phyloP scores from a whole-genome alignment of 257 asterid genomes.

The Penstemon barbatus region DNA sequence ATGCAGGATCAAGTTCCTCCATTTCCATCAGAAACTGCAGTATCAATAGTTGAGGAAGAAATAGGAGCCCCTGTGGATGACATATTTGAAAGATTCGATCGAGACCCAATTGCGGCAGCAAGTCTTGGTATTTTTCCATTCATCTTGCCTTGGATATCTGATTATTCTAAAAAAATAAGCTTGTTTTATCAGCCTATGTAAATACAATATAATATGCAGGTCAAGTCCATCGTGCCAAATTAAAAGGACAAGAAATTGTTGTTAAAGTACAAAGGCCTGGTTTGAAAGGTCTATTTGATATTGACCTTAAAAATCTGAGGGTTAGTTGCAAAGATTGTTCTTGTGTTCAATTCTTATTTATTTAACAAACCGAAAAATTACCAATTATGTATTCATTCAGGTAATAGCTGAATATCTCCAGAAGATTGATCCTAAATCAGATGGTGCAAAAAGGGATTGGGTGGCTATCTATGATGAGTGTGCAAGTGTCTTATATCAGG shows the following conservation, averaged over 20 bases:
- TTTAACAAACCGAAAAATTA: background rate
- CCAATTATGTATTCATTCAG: constrained; percentile 36
- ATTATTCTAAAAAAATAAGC: background rate
- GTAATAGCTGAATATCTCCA: constrained; percentile 93
- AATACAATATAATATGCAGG: constrained; percentile 39
- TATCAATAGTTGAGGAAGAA: constrained; percentile 58
- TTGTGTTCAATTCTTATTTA: background rate
- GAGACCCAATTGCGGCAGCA: constrained; percentile 75
- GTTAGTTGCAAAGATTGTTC: constrained; percentile 40
- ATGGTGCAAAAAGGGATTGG: constrained; percentile 99
- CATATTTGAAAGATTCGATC: constrained; percentile 58
- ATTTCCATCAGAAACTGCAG: constrained; percentile 65
- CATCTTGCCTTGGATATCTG: background rate
- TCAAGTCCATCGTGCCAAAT: constrained; percentile 85
- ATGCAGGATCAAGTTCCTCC: constrained; percentile 77
- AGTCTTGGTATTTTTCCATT: constrained; percentile 53
- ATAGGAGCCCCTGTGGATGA: constrained; percentile 50
- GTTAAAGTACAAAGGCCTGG: constrained; percentile 95
- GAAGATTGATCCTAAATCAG: constrained; percentile 91
- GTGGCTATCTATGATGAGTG: constrained; percentile 96
- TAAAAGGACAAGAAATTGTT: constrained; percentile 70
- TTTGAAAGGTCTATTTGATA: constrained; percentile 79
- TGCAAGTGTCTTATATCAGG: constrained; percentile 88
- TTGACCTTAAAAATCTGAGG: constrained; percentile 84
- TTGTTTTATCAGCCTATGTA: background rate